phyloP scores from a whole-genome alignment of 768 basidiomycete species.

The Suillus tomentosus region DNA sequence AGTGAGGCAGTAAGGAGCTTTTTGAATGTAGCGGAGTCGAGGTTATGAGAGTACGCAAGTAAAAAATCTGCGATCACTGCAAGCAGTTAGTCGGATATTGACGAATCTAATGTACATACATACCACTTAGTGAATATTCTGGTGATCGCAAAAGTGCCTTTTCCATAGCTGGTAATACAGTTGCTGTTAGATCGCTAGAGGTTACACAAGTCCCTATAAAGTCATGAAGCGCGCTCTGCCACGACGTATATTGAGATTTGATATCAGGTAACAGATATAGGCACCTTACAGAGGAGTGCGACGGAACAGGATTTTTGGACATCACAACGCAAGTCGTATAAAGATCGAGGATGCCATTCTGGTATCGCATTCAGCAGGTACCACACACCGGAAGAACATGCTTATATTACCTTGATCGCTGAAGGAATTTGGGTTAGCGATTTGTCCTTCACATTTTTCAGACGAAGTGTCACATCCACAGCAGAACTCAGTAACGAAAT shows the following conservation, averaged over 20 bases:
- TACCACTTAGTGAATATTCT: slow-evolving; percentile 71
- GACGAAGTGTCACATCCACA: slow-evolving; percentile 67
- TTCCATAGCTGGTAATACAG: slow-evolving; percentile 73
- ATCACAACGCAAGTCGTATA: slow-evolving; percentile 67
- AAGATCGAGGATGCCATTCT: slow-evolving; percentile 60
- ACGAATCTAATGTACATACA: slow-evolving; percentile 21
- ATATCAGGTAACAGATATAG: slow-evolving; percentile 11
- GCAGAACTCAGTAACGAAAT: slow-evolving; percentile 66
- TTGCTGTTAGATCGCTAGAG: slow-evolving; percentile 49
- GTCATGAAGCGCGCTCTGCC: slow-evolving; percentile 55
- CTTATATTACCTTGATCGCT: slow-evolving; percentile 46
- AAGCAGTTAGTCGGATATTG: slow-evolving; percentile 11
- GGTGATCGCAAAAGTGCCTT: slow-evolving; percentile 82
- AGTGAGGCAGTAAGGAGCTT: slow-evolving; percentile 60
- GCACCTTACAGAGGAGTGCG: slow-evolving; percentile 56
- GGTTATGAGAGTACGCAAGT: slow-evolving; percentile 48
- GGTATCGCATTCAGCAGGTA: slow-evolving; percentile 7
- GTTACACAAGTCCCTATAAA: slow-evolving; percentile 59
- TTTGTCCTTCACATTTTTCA: slow-evolving; percentile 56
- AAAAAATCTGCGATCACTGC: slow-evolving; percentile 64
- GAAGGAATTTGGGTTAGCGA: slow-evolving; percentile 44
- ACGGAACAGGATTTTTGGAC: slow-evolving; percentile 61
- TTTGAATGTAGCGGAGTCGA: slow-evolving; percentile 51
- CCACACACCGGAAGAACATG: background rate
- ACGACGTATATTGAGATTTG: slow-evolving; percentile 16